Conservation (phyloP, 176 grass and related monocot genomes). For the Bolboschoenus planiculmis region DNA sequence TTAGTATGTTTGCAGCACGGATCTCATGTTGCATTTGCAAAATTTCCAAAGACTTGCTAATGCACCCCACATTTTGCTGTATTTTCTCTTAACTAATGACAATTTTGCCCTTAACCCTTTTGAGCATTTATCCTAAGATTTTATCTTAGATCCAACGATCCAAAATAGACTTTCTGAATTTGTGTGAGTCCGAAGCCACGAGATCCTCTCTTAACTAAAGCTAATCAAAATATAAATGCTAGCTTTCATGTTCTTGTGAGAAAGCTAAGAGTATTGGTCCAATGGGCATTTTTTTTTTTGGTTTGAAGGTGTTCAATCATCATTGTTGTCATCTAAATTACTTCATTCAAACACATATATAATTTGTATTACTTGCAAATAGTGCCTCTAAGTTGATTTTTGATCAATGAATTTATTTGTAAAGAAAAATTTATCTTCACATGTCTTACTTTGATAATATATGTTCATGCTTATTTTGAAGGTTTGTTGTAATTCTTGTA, state of each 20-base stretch:
- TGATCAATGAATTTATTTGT: not conserved
- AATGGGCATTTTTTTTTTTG: not conserved
- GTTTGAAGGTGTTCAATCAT: not conserved
- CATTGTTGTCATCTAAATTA: slow-evolving; percentile 3
- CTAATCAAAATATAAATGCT: not conserved
- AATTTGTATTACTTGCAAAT: not conserved
- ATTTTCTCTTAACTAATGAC: not conserved
- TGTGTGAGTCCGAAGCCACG: too few species aligned
- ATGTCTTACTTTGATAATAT: slow-evolving; percentile 14
- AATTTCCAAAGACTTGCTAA: not conserved
- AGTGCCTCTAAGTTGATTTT: not conserved
- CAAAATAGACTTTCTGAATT: too few species aligned
- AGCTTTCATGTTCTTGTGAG: not conserved
- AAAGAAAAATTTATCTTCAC: slow-evolving; percentile 16
- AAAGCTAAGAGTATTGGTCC: not conserved
- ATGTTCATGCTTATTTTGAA: slow-evolving; percentile 41
- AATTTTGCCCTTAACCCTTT: not conserved
- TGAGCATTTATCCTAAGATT: not conserved
- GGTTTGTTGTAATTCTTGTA: slow-evolving; percentile 82
- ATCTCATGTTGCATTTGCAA: slow-evolving; percentile 1
- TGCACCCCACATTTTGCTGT: slow-evolving; percentile 1
- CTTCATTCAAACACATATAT: not conserved
- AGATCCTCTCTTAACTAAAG: too few species aligned
- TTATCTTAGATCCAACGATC: too few species aligned
- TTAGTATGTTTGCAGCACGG: slow-evolving; percentile 3